These are phyloP conservation scores for Breynia disticha DNA, from an alignment of 441 rosid species.

Conservation along the genomic window DNA sequence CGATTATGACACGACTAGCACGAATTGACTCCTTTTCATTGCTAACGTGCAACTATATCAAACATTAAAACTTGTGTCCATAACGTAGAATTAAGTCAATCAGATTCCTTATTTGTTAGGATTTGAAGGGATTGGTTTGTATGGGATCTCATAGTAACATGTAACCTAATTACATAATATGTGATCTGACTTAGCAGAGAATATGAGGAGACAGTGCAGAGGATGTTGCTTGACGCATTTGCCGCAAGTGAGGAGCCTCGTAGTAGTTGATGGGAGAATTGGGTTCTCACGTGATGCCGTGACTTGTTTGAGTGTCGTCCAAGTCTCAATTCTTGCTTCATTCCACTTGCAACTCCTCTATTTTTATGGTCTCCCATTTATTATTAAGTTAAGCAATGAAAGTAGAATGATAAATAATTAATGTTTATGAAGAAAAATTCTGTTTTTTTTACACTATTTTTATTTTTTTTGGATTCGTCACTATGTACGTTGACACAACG, in stretches of 20 bases:
- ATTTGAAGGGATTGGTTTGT: constrained; percentile 15
- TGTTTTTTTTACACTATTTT: too few relatives aligned
- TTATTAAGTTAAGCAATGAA: too few relatives aligned
- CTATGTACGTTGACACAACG: too few relatives aligned
- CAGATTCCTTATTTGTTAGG: constrained; percentile 16
- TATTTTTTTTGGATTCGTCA: too few relatives aligned
- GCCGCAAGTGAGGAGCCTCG: constrained; percentile 20
- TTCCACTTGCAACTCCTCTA: too few relatives aligned
- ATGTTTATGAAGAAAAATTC: too few relatives aligned
- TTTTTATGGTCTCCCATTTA: too few relatives aligned
- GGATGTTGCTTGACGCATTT: constrained; percentile 61
- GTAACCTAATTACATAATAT: background rate
- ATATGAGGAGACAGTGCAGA: constrained; percentile 32
- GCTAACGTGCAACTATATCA: constrained; percentile 23
- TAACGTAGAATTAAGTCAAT: constrained; percentile 14
- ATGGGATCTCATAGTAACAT: background rate
- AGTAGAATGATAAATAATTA: too few relatives aligned
- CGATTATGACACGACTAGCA: too few relatives aligned
- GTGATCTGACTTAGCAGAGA: constrained; percentile 16
- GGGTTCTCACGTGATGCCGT: constrained; percentile 24
- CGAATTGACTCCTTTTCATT: too few relatives aligned
- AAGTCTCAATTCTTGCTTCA: constrained; percentile 20
- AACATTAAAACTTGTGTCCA: constrained; percentile 5
- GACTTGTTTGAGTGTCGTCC: constrained; percentile 25
- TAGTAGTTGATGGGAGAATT: constrained; percentile 16